A percentile compares a stretch with the other conserved stretches of the same genome.
phyloP scores from a whole-genome alignment of 495 filamentous ascomycete genomes.

The Alectoria sarmentosa region DNA sequence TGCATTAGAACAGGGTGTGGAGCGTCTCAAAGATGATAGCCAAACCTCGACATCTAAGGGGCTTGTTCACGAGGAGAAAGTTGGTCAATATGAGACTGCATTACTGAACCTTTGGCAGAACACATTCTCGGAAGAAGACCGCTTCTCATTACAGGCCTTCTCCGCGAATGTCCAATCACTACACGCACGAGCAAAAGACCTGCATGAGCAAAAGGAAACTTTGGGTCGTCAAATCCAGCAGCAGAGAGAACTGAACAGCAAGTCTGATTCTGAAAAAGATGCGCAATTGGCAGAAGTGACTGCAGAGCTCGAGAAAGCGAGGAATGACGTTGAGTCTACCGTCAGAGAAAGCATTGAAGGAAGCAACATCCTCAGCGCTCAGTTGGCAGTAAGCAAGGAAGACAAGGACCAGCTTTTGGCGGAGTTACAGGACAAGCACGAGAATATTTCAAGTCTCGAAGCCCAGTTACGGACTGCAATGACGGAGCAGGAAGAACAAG shows the following conservation, averaged over 20 bases:
- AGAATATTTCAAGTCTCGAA: slow-evolving; percentile 10
- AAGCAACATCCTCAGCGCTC: slow-evolving; percentile 8
- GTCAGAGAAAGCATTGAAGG: slow-evolving; percentile 25
- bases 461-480: background rate
- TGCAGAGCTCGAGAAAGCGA: slow-evolving; percentile 41
- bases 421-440: slow-evolving; percentile 14
- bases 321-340: slow-evolving; percentile 36
- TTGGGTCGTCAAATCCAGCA: slow-evolving; percentile 85
- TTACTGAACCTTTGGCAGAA: slow-evolving; percentile 68
- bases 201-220: slow-evolving; percentile 79
- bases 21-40: slow-evolving; percentile 27
- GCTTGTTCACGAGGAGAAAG: slow-evolving; percentile 31
- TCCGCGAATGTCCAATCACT: slow-evolving; percentile 71
- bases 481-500: slow-evolving; percentile 24
- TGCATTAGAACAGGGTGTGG: slow-evolving; percentile 32
- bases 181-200: slow-evolving; percentile 45
- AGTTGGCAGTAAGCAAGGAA: slow-evolving; percentile 14
- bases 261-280: slow-evolving; percentile 52
- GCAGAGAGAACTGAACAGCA: slow-evolving; percentile 77
- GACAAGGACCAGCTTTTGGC: slow-evolving; percentile 16
- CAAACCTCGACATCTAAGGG: slow-evolving; percentile 12
- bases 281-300: slow-evolving; percentile 44
- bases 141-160: slow-evolving; percentile 62
- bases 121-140: slow-evolving; percentile 55
- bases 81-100: slow-evolving; percentile 51